Evolutionary conservation across 2,329 filamentous ascomycete species (phyloP), one percentile per base, ranked within the genome.

Genomic region (Arthrocladium fulminans): DNA sequence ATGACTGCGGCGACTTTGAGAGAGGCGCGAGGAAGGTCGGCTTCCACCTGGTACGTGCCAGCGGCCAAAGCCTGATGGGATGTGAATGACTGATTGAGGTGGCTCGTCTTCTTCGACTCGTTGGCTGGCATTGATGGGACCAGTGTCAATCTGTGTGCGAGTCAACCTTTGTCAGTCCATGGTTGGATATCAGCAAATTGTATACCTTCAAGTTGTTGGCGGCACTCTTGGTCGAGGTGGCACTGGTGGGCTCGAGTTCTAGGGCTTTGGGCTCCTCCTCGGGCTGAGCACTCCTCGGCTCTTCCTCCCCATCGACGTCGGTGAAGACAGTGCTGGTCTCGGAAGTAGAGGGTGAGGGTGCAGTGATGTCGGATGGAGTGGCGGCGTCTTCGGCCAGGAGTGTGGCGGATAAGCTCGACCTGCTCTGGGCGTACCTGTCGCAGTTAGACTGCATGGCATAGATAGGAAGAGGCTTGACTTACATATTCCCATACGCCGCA

Each of bases 11-110:
- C 37, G 38, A 32, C 25, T 44, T 15, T 39, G 41, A 13, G 40
- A 43, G 4, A 43, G n/a, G 10, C 22, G 47, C 17, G 41, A 39
- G 23, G 29, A 17, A 12, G 22, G 19, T 24, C 45, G 46, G 45
- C 12, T 25, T 39, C 35, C 63, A 77, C 62, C 65, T 4, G 4
- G 15, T 20, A 4, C n/a, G 15, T 47, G 30, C 15, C 92, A 94
- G 57, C 79, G 79, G 48, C 80, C 77, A 65, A 92, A 96, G 53
- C 84, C 86, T 55, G 87, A 76, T 0, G 89, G 88, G 13, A 86
- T 87, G 72, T 95, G 89, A 57, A 96, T 95, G 47, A 94, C 89
- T 1, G 89, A 96, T 46, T 87, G 77, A 20, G 88, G 83, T 57
- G 67, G 62, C 45, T 69, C 67, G 47, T 89, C 87, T 56, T 94